Conservation (phyloP, 306 rosid genomes). For the Casuarina cunninghamiana region DNA sequence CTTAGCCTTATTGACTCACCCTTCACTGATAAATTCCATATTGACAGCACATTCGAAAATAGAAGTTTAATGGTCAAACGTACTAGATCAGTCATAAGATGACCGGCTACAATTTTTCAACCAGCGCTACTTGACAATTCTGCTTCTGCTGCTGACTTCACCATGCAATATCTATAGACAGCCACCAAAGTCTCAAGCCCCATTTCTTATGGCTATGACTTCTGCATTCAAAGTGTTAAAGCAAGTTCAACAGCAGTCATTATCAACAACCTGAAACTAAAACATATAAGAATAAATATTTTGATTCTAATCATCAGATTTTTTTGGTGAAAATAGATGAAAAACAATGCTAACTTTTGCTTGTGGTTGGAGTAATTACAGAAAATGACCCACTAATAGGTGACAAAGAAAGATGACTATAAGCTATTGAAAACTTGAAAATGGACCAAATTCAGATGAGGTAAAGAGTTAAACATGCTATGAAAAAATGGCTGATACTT, state of each 20-base stretch:
- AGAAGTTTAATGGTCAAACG: background rate
- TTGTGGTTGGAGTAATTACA: background rate
- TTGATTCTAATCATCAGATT: background rate
- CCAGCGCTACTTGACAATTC: background rate
- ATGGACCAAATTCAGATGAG: background rate
- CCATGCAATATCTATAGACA: background rate
- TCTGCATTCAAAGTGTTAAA: background rate
- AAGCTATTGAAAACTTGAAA: background rate
- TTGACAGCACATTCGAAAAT: background rate
- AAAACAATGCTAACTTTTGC: background rate
- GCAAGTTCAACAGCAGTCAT: background rate
- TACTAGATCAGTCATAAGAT: background rate
- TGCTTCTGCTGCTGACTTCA: conserved; percentile 7
- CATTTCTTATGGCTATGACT: conserved; percentile 1
- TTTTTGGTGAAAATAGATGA: background rate
- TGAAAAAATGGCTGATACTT: background rate
- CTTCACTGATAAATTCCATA: background rate
- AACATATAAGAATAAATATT: background rate
- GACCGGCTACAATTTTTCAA: background rate
- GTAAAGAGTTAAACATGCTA: background rate
- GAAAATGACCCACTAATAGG: background rate
- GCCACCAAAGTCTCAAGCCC: background rate
- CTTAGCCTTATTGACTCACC: background rate
- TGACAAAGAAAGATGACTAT: background rate
- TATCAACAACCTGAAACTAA: background rate